phyloP scores from a whole-genome alignment of 2,329 filamentous ascomycete species.

The Elsinoe necatrix region DNA sequence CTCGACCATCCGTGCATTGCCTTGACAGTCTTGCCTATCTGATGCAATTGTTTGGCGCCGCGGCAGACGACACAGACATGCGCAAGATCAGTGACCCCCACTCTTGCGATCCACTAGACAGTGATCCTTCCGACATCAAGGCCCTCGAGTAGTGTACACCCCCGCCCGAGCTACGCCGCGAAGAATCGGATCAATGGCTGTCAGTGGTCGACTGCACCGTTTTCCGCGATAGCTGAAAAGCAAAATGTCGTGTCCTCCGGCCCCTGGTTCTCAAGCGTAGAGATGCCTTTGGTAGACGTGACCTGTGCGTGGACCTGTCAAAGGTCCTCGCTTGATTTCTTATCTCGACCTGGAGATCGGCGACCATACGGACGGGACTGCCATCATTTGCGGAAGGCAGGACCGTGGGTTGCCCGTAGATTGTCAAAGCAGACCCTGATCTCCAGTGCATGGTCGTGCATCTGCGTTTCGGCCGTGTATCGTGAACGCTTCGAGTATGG shows the following conservation, averaged over 20 bases:
- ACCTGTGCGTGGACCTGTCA: background rate
- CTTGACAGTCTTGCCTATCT: background rate
- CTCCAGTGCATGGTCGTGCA: background rate
- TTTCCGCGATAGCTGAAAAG: background rate
- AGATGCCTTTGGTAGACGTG: background rate
- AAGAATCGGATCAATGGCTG: background rate
- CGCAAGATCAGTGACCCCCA: background rate
- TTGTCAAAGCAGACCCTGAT: slow-evolving; percentile 3
- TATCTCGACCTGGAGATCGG: background rate
- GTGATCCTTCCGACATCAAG: background rate
- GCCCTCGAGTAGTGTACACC: background rate
- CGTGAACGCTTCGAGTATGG: background rate
- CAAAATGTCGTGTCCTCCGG: too few species aligned
- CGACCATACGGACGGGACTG: background rate
- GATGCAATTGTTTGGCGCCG: slow-evolving; percentile 1
- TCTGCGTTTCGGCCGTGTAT: background rate
- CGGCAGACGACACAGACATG: background rate
- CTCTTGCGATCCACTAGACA: slow-evolving; percentile 1
- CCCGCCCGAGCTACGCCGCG: background rate
- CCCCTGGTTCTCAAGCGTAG: too few species aligned
- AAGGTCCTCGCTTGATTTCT: background rate
- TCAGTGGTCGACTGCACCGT: background rate
- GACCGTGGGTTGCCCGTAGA: background rate
- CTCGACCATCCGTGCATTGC: background rate
- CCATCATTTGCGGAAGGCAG: background rate